Conservation (phyloP, 345 rosid species). For the Reutealis trisperma region DNA sequence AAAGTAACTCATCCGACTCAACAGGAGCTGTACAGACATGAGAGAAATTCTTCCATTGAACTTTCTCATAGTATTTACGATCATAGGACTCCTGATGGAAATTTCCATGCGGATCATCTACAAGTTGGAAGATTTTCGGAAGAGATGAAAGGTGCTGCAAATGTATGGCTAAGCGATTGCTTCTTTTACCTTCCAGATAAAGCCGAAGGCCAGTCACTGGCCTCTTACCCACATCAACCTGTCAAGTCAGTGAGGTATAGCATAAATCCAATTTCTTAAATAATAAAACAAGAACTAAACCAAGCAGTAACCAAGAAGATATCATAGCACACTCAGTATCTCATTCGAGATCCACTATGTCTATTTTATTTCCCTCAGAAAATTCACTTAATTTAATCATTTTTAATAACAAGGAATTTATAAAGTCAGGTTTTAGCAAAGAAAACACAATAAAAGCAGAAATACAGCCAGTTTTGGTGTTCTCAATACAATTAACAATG, state of each 20-base stretch:
- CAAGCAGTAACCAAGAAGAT: too few relatives aligned
- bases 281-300: too few relatives aligned
- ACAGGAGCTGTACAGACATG: conserved; percentile 93
- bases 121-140: conserved; percentile 78
- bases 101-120: conserved; percentile 59
- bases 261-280: too few relatives aligned
- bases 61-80: conserved; percentile 81
- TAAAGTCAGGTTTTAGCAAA: neutral
- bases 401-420: neutral
- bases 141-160: conserved; percentile 96
- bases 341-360: too few relatives aligned
- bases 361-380: too few relatives aligned
- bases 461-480: too few relatives aligned
- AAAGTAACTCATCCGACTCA: conserved; percentile 75
- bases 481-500: neutral
- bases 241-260: neutral
- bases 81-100: conserved; percentile 53
- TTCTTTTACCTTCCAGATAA: conserved; percentile 88
- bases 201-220: conserved; percentile 96
- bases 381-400: too few relatives aligned
- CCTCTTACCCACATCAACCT: conserved; percentile 96
- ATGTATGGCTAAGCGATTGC: conserved; percentile 80
- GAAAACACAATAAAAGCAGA: conserved; percentile 1
- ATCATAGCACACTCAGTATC: too few relatives aligned
- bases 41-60: conserved; percentile 91